Percentiles rank a stretch among this genome's conserved stretches.
These are phyloP conservation scores for Pulveroboletus sp. DNA, from an alignment of 768 basidiomycete genomes.

Conservation along the genomic window DNA sequence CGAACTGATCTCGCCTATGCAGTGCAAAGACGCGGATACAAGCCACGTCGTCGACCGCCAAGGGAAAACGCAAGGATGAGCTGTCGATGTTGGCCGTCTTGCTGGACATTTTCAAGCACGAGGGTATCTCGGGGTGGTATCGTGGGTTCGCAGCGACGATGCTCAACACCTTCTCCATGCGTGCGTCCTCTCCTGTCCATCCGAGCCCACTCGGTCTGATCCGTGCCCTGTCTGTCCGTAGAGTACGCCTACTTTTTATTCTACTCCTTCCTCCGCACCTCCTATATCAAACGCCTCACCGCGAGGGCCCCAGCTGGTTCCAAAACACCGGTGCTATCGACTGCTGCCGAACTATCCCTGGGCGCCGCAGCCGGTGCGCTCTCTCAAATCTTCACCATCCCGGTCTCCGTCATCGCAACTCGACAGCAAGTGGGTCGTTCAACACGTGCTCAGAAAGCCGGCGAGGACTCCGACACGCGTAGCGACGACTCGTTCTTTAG, in stretches of 20 bases:
- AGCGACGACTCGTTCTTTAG: constrained; percentile 62
- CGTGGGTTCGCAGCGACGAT: constrained; percentile 93
- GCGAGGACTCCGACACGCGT: neutral
- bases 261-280: constrained; percentile 84
- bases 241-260: constrained; percentile 99
- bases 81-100: constrained; percentile 62
- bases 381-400: constrained; percentile 97
- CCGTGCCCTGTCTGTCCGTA: constrained; percentile 27
- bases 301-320: constrained; percentile 55
- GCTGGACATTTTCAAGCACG: constrained; percentile 65
- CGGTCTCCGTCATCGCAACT: constrained; percentile 95
- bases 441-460: neutral
- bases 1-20: constrained; percentile 9
- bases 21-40: constrained; percentile 96
- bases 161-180: constrained; percentile 97
- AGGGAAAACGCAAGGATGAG: constrained; percentile 46
- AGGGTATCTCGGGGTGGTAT: constrained; percentile 82
- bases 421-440: constrained; percentile 84
- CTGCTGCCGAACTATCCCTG: constrained; percentile 75
- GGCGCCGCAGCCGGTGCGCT: constrained; percentile 92
- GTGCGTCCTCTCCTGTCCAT: constrained; percentile 35
- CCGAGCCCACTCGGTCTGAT: neutral
- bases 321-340: constrained; percentile 60
- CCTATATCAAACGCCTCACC: constrained; percentile 71
- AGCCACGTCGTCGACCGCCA: constrained; percentile 56